Base-by-base conservation (phyloP, 2,329 filamentous ascomycete species). In the Aureobasidium sp. region DNA sequence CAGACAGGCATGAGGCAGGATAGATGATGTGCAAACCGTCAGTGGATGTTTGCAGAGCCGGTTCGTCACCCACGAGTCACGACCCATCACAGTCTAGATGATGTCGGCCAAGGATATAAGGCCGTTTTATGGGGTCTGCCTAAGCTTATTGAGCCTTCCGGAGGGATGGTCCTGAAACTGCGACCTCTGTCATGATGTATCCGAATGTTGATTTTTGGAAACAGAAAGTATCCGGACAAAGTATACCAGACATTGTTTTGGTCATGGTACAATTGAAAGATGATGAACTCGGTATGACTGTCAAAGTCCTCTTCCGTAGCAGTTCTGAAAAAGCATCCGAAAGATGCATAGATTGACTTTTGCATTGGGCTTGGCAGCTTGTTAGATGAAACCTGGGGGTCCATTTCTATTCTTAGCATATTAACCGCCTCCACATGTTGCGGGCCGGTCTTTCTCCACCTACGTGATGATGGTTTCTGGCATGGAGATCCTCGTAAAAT, bases 91-190 rank as follows among this genome's bases (percentile, higher is more conserved):
- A 42, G 25, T n/a, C 27, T 23, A 31, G 38, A 57, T 57, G 54
- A 57, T 46, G 43, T 57, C 42, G 43, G 54, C 54, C 55, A 59
- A 59, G 43, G 27, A 31, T 3, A 15, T 31, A 29, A 40, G 55
- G 55, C 55, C 43, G 43, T 50, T 59, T 38, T 7, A 33, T 33
- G 25, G 55, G 43, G 33, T 25, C 45, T 25, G 43, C 43, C 45
- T 50, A 42, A 50, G 55, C 43, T 59, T 59, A 35, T 40, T 59
- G 50, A 54, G 50, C 50, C 50, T 54, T 42, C 17, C 37, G 37
- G 37, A 54, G 50, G 31, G 17, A 35, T 57, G 33, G 21, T 51
- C 33, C 33, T 51, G 23, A 38, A 19, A 11, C 21, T 51, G 21
- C 13, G 10, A 4, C 17, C 6, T 1, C 23, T 7, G 10, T 23